Conservation (phyloP, 2,329 filamentous ascomycete species). For the Atkinsonella texensis region DNA sequence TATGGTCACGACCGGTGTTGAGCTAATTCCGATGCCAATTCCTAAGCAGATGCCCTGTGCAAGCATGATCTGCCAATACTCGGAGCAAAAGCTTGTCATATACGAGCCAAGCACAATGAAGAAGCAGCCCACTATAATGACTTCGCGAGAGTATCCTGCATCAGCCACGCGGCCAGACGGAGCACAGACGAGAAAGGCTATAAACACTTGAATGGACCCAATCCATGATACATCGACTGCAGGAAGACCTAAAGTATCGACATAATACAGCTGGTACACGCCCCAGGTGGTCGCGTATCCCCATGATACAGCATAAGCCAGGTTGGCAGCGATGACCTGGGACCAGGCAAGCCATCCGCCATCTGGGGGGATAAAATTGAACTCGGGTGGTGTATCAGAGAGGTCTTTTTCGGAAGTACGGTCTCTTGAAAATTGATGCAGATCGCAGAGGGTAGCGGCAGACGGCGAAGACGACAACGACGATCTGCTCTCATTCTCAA, state of each 20-base stretch:
- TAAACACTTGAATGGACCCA: conserved; percentile 37
- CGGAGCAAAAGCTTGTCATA: conserved; percentile 30
- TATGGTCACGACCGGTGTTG: conserved; percentile 47
- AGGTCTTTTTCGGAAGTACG: background rate
- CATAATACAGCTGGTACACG: conserved; percentile 41
- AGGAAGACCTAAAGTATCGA: conserved; percentile 21
- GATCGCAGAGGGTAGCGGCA: background rate
- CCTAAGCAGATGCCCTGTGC: conserved; percentile 41
- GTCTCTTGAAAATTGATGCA: background rate
- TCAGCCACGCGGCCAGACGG: conserved; percentile 37
- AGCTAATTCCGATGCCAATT: conserved; percentile 42
- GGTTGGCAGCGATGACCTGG: conserved; percentile 34
- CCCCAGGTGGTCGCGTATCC: conserved; percentile 37
- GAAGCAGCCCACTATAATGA: conserved; percentile 27
- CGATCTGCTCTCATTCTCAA: background rate
- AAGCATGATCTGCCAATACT: conserved; percentile 42
- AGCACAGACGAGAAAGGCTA: conserved; percentile 36
- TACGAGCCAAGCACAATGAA: conserved; percentile 35
- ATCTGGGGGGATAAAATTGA: conserved; percentile 21
- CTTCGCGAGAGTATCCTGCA: conserved; percentile 32
- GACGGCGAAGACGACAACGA: background rate
- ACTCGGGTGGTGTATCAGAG: background rate
- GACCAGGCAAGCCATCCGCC: conserved; percentile 36
- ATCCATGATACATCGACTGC: conserved; percentile 30
- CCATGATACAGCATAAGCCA: conserved; percentile 38